Base-by-base conservation (phyloP, 805 yeast genomes). In the Kuraishia piskuri region DNA sequence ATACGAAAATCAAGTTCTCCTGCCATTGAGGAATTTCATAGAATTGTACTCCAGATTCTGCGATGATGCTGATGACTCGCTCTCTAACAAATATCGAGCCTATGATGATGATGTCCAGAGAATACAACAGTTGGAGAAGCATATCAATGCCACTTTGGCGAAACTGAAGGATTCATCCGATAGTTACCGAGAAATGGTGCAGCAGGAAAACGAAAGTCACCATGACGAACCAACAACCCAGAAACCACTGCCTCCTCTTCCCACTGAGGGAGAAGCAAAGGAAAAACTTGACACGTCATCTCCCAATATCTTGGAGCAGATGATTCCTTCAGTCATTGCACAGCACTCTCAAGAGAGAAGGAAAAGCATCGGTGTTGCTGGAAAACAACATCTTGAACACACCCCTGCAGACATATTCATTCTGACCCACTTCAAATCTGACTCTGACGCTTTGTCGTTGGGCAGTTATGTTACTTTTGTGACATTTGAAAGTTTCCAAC, bases 1-100 rank as follows among this genome's bases (percentile, higher is more conserved):
- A 51, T 52, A 7, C 20, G 51, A 20, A 50, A 54, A 24, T 14
- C 51, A 22, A 10, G 49, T 10, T 54, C 46, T 22, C n/a, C 22
- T 24, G 52, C 26, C 22, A 25, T 54, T 31, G 40, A 31, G 17
- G 14, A 31, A 10, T 31, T 31, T 31, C 40, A 31, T 31, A 31
- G 40, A 31, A n/a, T 10, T 31, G 40, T 31, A 31, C 17, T 7
- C 40, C 40, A 31, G 40, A 31, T 31, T 31, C 17, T 31, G 40
- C 14, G 40, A 31, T 31, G 40, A 31, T 31, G 40, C 40, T 31
- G 40, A 31, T 12, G 17, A 31, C 14, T 8, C 40, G 14, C 40
- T 31, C 14, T 31, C 17, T 12, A n/a, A 31, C 9, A 10, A n/a
- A 4, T 31, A 31, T 31, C 9, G 40, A n/a, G 40, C 40, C 40